Percentiles rank a stretch among this genome's conserved stretches.
Conservation (phyloP, 345 rosid species). For the Anacardium occidentale region DNA sequence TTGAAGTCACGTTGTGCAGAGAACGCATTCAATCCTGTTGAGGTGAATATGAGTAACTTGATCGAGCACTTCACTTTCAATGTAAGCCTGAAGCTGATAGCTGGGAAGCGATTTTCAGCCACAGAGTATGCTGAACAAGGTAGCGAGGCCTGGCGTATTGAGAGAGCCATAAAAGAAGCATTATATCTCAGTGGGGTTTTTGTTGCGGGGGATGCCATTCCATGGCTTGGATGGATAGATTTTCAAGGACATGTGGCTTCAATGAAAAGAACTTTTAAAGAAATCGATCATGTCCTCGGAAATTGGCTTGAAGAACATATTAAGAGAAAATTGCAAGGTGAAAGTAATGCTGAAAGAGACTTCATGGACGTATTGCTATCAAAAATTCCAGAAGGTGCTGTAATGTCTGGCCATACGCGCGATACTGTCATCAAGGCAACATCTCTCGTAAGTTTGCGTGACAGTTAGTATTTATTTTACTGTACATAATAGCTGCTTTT, state of each 20-base stretch:
- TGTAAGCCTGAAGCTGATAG: slow-evolving; percentile 46
- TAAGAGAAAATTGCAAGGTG: slow-evolving; percentile 18
- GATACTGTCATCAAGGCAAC: slow-evolving; percentile 60
- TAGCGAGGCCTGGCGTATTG: slow-evolving; percentile 47
- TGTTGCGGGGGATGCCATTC: slow-evolving; percentile 48
- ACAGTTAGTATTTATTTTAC: neutral
- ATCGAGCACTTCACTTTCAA: slow-evolving; percentile 54
- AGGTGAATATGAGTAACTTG: slow-evolving; percentile 36
- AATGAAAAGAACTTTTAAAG: slow-evolving; percentile 52
- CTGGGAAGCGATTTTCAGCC: slow-evolving; percentile 44
- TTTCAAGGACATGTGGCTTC: slow-evolving; percentile 32
- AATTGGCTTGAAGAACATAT: slow-evolving; percentile 62
- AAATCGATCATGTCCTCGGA: slow-evolving; percentile 41
- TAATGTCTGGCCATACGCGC: slow-evolving; percentile 42
- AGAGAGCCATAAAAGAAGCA: slow-evolving; percentile 40
- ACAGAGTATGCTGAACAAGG: slow-evolving; percentile 18
- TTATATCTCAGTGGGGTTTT: slow-evolving; percentile 38
- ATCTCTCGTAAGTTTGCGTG: slow-evolving; percentile 38
- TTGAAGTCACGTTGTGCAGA: slow-evolving; percentile 25
- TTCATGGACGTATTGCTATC: slow-evolving; percentile 59
- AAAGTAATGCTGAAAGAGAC: slow-evolving; percentile 26
- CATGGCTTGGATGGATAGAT: slow-evolving; percentile 64
- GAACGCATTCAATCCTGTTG: neutral
- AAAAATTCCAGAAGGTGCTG: slow-evolving; percentile 33
- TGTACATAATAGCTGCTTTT: neutral